These are phyloP conservation scores for Colletotrichum brevisporum DNA, from an alignment of 2,329 filamentous ascomycete genomes.

Conservation along the genomic window DNA sequence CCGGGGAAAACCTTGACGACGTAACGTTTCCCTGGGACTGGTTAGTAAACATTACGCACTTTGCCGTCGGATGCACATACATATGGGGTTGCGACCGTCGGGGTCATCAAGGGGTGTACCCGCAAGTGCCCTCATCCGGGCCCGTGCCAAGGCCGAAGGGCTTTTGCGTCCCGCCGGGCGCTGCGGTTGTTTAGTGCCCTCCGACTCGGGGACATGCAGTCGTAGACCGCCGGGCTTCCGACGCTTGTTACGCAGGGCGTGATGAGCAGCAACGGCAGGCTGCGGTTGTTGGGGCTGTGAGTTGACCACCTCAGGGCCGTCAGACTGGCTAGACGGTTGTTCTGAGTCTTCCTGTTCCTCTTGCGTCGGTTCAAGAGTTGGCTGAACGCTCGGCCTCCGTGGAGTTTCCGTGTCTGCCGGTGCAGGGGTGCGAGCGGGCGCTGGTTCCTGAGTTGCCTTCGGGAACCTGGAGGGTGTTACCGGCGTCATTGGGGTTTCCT, in stretches of 20 bases:
- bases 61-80: conserved; percentile 48
- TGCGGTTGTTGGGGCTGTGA: conserved; percentile 16
- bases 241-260: conserved; percentile 28
- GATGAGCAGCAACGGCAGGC: conserved; percentile 12
- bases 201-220: conserved; percentile 27
- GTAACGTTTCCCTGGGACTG: conserved; percentile 56
- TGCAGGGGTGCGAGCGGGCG: conserved; percentile 5
- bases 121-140: conserved; percentile 60
- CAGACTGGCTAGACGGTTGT: conserved; percentile 23
- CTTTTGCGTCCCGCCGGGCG: conserved; percentile 52
- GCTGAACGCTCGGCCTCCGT: conserved; percentile 9
- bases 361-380: conserved; percentile 36
- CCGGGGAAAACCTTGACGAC: conserved; percentile 61
- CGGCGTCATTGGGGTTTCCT: conserved; percentile 38
- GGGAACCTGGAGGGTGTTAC: conserved; percentile 30
- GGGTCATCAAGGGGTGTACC: conserved; percentile 60
- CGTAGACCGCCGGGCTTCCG: conserved; percentile 28
- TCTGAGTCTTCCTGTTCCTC: conserved; percentile 39
- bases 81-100: conserved; percentile 55
- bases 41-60: background rate
- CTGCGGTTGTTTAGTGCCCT: conserved; percentile 20
- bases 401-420: conserved; percentile 21
- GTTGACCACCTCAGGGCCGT: background rate
- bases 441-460: conserved; percentile 19
- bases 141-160: conserved; percentile 59